phyloP scores from a whole-genome alignment of 129 eudicot genomes.

The Artemisia tridentata region DNA sequence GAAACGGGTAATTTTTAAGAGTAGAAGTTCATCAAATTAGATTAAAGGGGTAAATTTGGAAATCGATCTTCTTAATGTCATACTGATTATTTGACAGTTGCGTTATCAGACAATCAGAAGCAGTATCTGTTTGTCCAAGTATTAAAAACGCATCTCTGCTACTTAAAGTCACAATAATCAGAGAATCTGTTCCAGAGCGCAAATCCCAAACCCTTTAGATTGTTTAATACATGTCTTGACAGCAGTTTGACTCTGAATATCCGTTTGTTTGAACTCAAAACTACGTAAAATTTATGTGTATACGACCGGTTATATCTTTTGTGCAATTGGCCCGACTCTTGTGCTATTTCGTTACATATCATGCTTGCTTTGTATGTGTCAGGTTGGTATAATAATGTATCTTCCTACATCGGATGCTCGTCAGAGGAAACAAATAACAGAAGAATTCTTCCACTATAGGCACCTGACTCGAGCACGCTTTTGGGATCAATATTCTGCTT shows the following conservation, averaged over 20 bases:
- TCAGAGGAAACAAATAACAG: conserved; percentile 83
- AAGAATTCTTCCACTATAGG: conserved; percentile 86
- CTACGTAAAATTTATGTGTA: too few species aligned
- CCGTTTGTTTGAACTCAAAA: too few species aligned
- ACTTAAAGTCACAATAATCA: too few species aligned
- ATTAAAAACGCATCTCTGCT: not conserved
- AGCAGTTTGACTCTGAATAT: too few species aligned
- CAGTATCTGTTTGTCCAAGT: not conserved
- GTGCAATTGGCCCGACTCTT: not conserved
- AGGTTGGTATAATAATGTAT: conserved; percentile 98
- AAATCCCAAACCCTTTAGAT: too few species aligned
- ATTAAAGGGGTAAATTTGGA: not conserved
- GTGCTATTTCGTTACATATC: not conserved
- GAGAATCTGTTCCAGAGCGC: too few species aligned
- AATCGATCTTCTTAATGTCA: too few species aligned
- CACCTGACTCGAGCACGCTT: conserved; percentile 56
- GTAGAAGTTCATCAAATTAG: not conserved
- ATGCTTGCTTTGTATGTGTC: conserved; percentile 17
- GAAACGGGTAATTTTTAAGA: not conserved
- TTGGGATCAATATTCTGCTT: conserved; percentile 92
- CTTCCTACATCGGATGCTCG: conserved; percentile 92
- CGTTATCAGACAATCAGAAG: not conserved
- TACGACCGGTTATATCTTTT: not conserved
- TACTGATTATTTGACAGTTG: not conserved
- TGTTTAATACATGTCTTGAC: too few species aligned